Base-by-base conservation (phyloP, 805 yeast species). In the Jamesozyma jinghongensis region DNA sequence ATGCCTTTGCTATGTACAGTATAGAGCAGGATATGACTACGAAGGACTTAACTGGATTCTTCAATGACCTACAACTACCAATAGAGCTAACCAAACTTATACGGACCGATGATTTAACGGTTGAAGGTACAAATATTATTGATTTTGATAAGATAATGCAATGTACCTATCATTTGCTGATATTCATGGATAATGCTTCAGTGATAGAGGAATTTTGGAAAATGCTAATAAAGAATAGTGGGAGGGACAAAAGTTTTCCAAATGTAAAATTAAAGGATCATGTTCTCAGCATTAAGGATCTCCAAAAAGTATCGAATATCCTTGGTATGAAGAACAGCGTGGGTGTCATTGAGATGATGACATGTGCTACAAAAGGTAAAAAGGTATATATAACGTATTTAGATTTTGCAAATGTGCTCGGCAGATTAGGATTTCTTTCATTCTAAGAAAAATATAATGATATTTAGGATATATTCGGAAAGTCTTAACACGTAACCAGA, bases 321-420 rank as follows among this genome's bases (percentile, higher is more conserved):
- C 51, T 66, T 5, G 67, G 64, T 19, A 55, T 63, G 6, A 62
- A 65, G 3, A 36, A 28, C 11, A 16, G 19, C 19, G 27, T 52
- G 2, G 46, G 68, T 3, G 45, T 71, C 8, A 50, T 67, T n/a
- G 72, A 69, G 40, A 73, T 73, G 77, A 53, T 73, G 18, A 63
- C 68, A 7, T 60, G 66, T 11, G 71, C 69, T 1, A 63, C 70
- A 1, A 51, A 60, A 17, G 71, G 71, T 0, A 49, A 49, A n/a
- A 57, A 65, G 22, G 53, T 52, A 2, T 62, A 46, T 43, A 46
- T 74, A 17, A 61, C 61, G 3, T 71, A 69, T 42, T 49, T 63
- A 31, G 78, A 75, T 47, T 70, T 74, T 49, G 76, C 71, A 5
- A 58, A 65, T 40, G 53, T 71, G 10, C 45, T 75, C 42, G 80